phyloP scores from a whole-genome alignment of 306 rosid species.

The Lathyrus aphaca region DNA sequence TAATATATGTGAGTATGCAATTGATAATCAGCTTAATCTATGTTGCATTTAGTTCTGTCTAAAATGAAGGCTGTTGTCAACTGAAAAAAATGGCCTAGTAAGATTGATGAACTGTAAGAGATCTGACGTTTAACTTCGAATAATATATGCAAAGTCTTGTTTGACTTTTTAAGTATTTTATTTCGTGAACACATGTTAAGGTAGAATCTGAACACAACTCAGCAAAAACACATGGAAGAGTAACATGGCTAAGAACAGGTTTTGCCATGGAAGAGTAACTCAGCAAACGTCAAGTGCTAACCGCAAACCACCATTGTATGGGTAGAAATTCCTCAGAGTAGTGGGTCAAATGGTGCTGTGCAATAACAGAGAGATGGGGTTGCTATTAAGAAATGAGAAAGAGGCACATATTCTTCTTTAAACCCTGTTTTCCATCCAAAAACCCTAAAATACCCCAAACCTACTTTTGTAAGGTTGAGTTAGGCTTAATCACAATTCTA shows the following conservation, averaged over 20 bases:
- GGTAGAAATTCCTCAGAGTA: neutral
- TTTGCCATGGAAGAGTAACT: slow-evolving; percentile 1
- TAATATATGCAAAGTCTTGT: neutral
- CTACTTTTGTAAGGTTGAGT: neutral
- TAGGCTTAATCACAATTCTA: too few species aligned
- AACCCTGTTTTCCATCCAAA: neutral
- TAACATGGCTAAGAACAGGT: neutral
- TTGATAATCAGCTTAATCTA: slow-evolving; percentile 20
- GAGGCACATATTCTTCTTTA: neutral
- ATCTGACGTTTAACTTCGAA: neutral
- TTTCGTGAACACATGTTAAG: neutral
- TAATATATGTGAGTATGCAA: slow-evolving; percentile 8
- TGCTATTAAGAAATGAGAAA: neutral
- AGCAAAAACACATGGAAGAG: neutral
- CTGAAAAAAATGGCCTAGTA: slow-evolving; percentile 14
- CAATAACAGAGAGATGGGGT: neutral
- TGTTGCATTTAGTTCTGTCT: slow-evolving; percentile 25
- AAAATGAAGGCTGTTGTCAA: slow-evolving; percentile 18
- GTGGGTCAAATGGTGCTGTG: neutral
- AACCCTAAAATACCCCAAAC: neutral
- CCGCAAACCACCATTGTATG: neutral
- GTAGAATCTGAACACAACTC: neutral
- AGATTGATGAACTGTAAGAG: slow-evolving; percentile 6
- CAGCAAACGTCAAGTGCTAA: neutral
- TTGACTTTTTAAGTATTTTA: neutral